Evolutionary conservation across 2,329 filamentous ascomycete genomes (phyloP).

Genomic region (Colletotrichum noveboracense): DNA sequence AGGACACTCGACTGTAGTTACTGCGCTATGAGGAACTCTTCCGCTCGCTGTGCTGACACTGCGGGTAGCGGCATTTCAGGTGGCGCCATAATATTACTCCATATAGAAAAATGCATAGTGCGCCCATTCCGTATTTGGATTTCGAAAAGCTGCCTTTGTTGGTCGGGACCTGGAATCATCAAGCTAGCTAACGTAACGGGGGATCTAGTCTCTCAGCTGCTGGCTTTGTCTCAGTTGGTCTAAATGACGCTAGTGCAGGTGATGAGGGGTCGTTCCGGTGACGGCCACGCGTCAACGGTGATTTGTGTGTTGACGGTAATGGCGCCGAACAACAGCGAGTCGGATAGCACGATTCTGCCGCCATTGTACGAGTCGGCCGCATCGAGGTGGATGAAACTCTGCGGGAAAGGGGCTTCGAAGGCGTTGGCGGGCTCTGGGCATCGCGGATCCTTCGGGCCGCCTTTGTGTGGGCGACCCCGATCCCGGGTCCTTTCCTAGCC

Average conservation of each 20-base stretch:
- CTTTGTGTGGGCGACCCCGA: not conserved
- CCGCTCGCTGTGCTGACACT: not conserved
- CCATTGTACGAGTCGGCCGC: not conserved
- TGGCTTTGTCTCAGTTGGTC: not conserved
- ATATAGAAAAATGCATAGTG: not conserved
- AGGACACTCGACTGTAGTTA: not conserved
- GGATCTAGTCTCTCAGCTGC: not conserved
- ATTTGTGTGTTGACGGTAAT: not conserved
- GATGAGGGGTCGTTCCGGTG: not conserved
- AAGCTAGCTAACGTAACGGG: not conserved
- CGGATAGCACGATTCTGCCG: not conserved
- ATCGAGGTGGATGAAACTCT: not conserved
- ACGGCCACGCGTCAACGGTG: constrained; percentile 1
- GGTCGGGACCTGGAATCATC: not conserved
- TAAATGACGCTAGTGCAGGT: not conserved
- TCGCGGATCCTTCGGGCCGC: not conserved
- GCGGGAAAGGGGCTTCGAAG: not conserved
- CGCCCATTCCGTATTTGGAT: not conserved
- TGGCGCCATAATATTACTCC: not conserved
- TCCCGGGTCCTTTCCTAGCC: not conserved
- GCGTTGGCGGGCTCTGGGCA: not conserved
- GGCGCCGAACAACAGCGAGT: not conserved
- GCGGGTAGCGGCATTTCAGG: not conserved
- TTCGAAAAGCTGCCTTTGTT: not conserved
- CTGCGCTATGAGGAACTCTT: not conserved